Evolutionary conservation across 129 eudicot genomes (phyloP), one percentile per base, ranked within the genome.

Genomic region (Chrysanthemum lavandulifolium): DNA sequence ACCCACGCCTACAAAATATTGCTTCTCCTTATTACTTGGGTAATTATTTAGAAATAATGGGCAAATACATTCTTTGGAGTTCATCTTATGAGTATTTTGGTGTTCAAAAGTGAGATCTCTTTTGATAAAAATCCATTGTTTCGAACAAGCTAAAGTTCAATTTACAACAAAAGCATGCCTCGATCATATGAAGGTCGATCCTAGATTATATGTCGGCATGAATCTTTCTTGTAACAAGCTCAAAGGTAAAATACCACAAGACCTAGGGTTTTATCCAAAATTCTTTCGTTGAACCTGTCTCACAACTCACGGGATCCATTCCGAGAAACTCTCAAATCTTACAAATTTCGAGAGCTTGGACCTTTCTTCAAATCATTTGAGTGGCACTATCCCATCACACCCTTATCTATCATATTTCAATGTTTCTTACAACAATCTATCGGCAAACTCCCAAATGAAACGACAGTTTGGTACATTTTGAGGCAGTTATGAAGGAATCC

Each of bases 171-270:
- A 81, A 65, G 57, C 25, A 59, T 45, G 43, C 49, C 49, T 31
- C 61, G 16, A 12, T 13, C 33, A 27, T 81, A 81, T 70, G 71
- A 48, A 65, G 78, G 84, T n/a, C 40, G 8, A 47, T 71, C 36
- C 72, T 81, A 23, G 45, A 81, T 57, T 31, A 12, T 29, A 33
- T 76, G 71, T 13, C 73, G 78, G 84, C 11, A 21, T 81, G 59
- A 78, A 81, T 76, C 45, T 81, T 57, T 81, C 85, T 0, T 51
- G 27, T 50, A 76, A 81, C 63, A 33, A 65, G 1, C 71, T 81
- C 10, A 63, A 53, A 2, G 78, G 81, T 19, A 61, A 56, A 56
- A 76, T 81, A 29, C 84, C 78, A 45, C 12, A 13, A 2, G 71
- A 71, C 43, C 19, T 81, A 9, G 85, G 78, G 9, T 51, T 13